Evolutionary conservation across 177 flowering plant species (phyloP).

Genomic region (Vitis hybrid): DNA sequence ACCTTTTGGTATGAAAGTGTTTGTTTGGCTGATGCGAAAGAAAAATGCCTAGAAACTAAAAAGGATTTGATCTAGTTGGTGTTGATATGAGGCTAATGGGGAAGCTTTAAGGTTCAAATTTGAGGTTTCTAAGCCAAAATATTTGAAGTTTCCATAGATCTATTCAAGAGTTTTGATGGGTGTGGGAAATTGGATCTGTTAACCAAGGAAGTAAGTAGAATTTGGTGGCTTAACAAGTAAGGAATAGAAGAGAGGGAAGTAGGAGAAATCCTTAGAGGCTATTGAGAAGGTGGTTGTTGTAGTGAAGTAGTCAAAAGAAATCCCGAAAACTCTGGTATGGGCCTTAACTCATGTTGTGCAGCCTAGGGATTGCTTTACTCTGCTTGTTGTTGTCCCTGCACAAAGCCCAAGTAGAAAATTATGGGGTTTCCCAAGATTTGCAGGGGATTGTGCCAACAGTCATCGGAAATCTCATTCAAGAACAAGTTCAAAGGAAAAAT

Average conservation of each 20-base stretch:
- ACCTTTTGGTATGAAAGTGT: too few species aligned
- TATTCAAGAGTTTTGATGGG: slow-evolving; percentile 7
- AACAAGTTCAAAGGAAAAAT: slow-evolving; percentile 38
- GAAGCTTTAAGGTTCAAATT: slow-evolving; percentile 3
- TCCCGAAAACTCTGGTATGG: slow-evolving; percentile 68
- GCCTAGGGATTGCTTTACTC: slow-evolving; percentile 63
- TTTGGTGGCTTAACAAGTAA: slow-evolving; percentile 22
- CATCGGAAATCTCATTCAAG: slow-evolving; percentile 33
- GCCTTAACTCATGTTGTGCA: slow-evolving; percentile 81
- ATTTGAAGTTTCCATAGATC: slow-evolving; percentile 6
- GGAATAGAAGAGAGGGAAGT: slow-evolving; percentile 38
- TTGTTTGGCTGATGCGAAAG: too few species aligned
- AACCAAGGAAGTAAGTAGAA: background rate
- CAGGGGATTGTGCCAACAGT: slow-evolving; percentile 60
- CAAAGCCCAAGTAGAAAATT: slow-evolving; percentile 55
- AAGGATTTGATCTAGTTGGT: background rate
- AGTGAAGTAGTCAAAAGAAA: slow-evolving; percentile 61
- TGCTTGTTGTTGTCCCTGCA: slow-evolving; percentile 63
- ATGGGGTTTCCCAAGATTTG: slow-evolving; percentile 62
- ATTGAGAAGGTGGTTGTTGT: slow-evolving; percentile 54
- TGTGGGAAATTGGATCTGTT: slow-evolving; percentile 11
- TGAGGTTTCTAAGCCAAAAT: background rate
- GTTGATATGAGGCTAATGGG: background rate
- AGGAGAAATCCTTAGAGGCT: slow-evolving; percentile 28
- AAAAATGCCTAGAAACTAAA: too few species aligned